phyloP scores from a whole-genome alignment of 2,329 filamentous ascomycete genomes.

The Aspergillus uvarum region DNA sequence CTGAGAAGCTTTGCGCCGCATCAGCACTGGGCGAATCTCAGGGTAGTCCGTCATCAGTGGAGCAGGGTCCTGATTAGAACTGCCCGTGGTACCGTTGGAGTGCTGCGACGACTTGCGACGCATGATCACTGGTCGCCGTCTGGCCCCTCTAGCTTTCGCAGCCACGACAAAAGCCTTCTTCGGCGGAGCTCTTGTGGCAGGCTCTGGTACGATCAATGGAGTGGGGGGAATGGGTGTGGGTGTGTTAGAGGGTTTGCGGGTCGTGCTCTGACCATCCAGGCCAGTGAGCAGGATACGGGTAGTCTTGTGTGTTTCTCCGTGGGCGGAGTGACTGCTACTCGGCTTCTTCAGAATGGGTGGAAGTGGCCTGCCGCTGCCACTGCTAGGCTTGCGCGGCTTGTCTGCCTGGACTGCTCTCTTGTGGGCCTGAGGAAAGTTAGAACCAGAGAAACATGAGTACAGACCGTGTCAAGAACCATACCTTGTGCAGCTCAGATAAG shows the following conservation, averaged over 20 bases:
- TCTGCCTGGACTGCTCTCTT: background rate
- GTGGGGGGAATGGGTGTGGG: slow-evolving; percentile 21
- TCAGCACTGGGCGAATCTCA: background rate
- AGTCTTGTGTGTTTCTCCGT: slow-evolving; percentile 30
- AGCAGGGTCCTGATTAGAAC: slow-evolving; percentile 9
- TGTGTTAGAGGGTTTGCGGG: slow-evolving; percentile 27
- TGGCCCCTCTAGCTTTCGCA: slow-evolving; percentile 26
- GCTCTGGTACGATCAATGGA: slow-evolving; percentile 7
- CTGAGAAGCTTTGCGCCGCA: background rate
- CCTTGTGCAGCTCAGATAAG: slow-evolving; percentile 20
- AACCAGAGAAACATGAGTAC: background rate
- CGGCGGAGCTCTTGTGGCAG: slow-evolving; percentile 16
- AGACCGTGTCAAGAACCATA: background rate
- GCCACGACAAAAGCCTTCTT: slow-evolving; percentile 33
- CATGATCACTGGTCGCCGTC: slow-evolving; percentile 33
- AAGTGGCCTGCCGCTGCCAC: slow-evolving; percentile 18
- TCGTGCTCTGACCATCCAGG: slow-evolving; percentile 25
- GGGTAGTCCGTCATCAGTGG: slow-evolving; percentile 4
- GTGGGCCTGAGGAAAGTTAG: background rate
- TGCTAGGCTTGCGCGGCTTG: slow-evolving; percentile 1
- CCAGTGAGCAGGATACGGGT: slow-evolving; percentile 34
- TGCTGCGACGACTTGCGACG: slow-evolving; percentile 40
- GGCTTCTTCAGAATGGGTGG: slow-evolving; percentile 44
- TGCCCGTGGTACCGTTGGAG: slow-evolving; percentile 17
- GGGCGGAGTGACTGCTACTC: slow-evolving; percentile 20